Evolutionary conservation across 352 stramenopile genomes (phyloP), one percentile per base, ranked within the genome.

Genomic region (Globisporangium iwayamae): DNA sequence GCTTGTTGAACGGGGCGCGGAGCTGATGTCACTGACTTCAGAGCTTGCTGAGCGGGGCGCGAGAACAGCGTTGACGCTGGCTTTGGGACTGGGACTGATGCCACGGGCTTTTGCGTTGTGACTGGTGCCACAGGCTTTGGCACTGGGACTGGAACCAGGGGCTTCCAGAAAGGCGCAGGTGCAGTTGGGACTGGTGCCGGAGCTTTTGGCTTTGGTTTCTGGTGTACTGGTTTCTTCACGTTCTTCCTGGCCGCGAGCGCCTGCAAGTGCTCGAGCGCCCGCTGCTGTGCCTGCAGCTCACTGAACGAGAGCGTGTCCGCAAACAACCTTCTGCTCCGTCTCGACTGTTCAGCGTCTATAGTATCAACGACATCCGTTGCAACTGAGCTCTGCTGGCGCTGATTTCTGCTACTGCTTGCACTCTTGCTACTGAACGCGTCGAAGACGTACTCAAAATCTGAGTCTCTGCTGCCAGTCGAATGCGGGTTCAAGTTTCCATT

Each of bases 241-340:
- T n/a, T 57, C 53, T 65, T 70, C 39, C 48, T 58, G 53, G 47
- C 16, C 30, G 30, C 45, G 30, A 51, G 30, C 10, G 45, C 45
- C 5, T 72, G 70, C 20, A 81, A 54, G 28, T 55, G 62, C 58
- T 79, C 72, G 20, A 83, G 62, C 53, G 78, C 75, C 14, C 66
- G 67, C 62, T 89, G 79, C 64, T 91, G 83, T 3, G 81, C 80
- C 65, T 90, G 79, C 30, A 90, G 57, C 47, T 91, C 79, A 5
- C 77, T 87, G 51, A 85, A 76, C 14, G 80, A 81, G 48, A 89
- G 67, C 45, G 50, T 61, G 28, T 87, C 78, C 10, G 69, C 67
- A 46, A 73, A 74, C 56, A 76, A 66, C 10, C 63, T 65, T 32
- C 70, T 66, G 13, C 68, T 65, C 28, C 32, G 30, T 62, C 53